These are phyloP conservation scores for Boletus reticuloceps DNA, from an alignment of 768 basidiomycete species.

Conservation along the genomic window DNA sequence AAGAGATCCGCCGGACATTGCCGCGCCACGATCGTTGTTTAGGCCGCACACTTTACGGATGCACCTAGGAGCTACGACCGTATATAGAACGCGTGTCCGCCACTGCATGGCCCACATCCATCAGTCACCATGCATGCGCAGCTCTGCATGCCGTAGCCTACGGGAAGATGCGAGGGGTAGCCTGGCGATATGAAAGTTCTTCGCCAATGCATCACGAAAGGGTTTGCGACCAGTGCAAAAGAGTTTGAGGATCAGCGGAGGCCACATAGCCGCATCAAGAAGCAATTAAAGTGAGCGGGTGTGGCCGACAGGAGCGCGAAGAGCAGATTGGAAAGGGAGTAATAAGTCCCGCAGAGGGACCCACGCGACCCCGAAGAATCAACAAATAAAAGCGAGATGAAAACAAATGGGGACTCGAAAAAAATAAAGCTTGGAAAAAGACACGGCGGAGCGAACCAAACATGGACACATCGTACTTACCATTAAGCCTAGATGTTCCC, in stretches of 20 bases:
- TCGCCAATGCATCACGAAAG: conserved; percentile 9
- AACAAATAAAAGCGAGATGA: conserved; percentile 11
- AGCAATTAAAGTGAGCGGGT: conserved; percentile 4
- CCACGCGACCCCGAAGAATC: conserved; percentile 10
- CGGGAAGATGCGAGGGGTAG: conserved; percentile 22
- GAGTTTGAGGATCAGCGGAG: conserved; percentile 4
- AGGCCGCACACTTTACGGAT: conserved; percentile 10
- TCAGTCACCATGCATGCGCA: conserved; percentile 30
- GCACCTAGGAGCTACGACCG: conserved; percentile 8
- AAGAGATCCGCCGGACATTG: conserved; percentile 20
- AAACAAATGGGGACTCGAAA: conserved; percentile 1
- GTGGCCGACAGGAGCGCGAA: conserved; percentile 5
- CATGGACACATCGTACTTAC: conserved; percentile 22
- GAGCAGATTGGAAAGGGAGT: conserved; percentile 2
- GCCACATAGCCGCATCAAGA: conserved; percentile 16
- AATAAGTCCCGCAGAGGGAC: conserved; percentile 6
- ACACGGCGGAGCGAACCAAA: conserved; percentile 3
- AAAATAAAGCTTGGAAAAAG: neutral
- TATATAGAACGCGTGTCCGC: conserved; percentile 20
- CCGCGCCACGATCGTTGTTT: conserved; percentile 23
- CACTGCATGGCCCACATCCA: conserved; percentile 23
- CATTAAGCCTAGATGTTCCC: conserved; percentile 23
- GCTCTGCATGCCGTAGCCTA: conserved; percentile 24
- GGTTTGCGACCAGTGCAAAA: conserved; percentile 1
- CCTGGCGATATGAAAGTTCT: conserved; percentile 16